A percentile compares a stretch with the other conserved stretches of the same genome.
Evolutionary conservation across 2,329 filamentous ascomycete species (phyloP).

Genomic region (Botrytis hyacinthi): DNA sequence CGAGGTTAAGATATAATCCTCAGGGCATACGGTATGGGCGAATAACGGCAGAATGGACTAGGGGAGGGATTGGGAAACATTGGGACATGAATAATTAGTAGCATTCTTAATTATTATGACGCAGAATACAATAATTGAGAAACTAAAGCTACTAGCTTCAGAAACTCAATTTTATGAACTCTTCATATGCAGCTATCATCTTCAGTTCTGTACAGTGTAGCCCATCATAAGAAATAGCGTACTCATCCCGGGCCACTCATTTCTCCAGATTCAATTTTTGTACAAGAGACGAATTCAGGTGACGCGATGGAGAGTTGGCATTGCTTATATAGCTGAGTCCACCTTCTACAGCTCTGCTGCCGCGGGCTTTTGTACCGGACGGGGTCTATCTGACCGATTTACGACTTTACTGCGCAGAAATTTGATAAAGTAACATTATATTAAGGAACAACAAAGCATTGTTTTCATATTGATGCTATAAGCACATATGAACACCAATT

Average conservation of each 20-base stretch:
- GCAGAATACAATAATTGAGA: neutral
- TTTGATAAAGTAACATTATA: too few species aligned
- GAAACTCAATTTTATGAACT: neutral
- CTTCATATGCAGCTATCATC: neutral
- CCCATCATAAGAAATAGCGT: neutral
- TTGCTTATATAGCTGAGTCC: neutral
- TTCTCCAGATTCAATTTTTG: neutral
- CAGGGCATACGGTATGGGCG: neutral
- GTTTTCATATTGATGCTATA: neutral
- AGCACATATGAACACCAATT: neutral
- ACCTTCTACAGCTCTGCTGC: neutral
- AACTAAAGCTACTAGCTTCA: neutral
- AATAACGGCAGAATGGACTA: neutral
- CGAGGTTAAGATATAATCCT: slow-evolving; percentile 26
- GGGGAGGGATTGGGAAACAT: neutral
- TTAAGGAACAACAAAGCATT: neutral
- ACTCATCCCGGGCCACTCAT: neutral
- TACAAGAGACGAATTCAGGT: neutral
- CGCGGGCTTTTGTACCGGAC: neutral
- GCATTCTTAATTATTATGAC: neutral
- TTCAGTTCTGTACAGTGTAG: neutral
- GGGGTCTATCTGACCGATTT: neutral
- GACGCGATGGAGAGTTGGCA: neutral
- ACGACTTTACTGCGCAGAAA: neutral
- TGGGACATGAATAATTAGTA: neutral